Evolutionary conservation across 1,284 basidiomycete genomes (phyloP).

Genomic region (Leccinum olivaceoglutinosum): DNA sequence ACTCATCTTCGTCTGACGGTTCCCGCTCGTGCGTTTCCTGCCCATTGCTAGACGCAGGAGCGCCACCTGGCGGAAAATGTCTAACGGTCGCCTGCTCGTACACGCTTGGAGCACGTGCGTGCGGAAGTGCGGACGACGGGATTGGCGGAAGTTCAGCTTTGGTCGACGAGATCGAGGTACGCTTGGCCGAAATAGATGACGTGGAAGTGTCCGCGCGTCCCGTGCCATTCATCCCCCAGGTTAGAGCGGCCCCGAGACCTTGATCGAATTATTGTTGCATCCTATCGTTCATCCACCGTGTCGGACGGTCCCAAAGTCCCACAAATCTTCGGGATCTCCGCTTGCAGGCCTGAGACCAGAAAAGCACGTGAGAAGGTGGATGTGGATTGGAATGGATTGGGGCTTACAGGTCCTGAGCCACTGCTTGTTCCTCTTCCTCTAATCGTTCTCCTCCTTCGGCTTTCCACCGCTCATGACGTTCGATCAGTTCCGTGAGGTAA

Average conservation of each 20-base stretch:
- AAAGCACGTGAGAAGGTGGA: not conserved
- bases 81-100: no score
- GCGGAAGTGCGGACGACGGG: constrained; percentile 1
- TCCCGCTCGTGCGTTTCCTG: no score
- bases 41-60: no score
- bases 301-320: constrained; percentile 92
- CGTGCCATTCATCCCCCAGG: constrained; percentile 70
- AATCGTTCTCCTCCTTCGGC: constrained; percentile 53
- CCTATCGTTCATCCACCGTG: constrained; percentile 65
- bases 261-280: constrained; percentile 46
- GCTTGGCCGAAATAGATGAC: constrained; percentile 26
- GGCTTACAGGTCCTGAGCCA: constrained; percentile 52
- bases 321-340: constrained; percentile 78
- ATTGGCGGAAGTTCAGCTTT: constrained; percentile 58
- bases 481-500: constrained; percentile 93
- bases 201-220: constrained; percentile 35
- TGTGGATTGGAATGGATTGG: constrained; percentile 18
- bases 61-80: no score
- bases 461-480: constrained; percentile 90
- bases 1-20: no score
- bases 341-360: constrained; percentile 39
- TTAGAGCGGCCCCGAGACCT: constrained; percentile 59
- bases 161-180: constrained; percentile 32
- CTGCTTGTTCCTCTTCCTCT: constrained; percentile 39
- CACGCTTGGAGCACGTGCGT: no score